A percentile compares a stretch with the other conserved stretches of the same genome.
phyloP scores from a whole-genome alignment of 331 rosid species.

The Stylosanthes scabra region DNA sequence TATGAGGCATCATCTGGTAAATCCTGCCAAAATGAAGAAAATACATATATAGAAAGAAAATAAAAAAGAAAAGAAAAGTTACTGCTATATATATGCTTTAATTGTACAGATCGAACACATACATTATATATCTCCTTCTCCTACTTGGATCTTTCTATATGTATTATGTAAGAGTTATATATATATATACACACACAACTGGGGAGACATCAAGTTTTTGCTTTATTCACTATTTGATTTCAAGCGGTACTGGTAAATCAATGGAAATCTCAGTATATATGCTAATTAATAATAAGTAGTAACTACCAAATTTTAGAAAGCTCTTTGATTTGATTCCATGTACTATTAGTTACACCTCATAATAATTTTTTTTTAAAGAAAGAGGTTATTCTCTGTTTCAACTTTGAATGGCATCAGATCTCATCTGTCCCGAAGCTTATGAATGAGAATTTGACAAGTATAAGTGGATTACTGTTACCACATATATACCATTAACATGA shows the following conservation, averaged over 20 bases:
- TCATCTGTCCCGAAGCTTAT: not conserved
- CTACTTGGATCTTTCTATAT: conserved; percentile 16
- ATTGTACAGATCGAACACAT: conserved; percentile 46
- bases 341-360: no score
- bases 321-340: not conserved
- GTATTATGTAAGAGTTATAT: no score
- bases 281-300: not conserved
- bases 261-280: not conserved
- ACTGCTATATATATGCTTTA: conserved; percentile 2
- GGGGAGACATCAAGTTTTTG: no score
- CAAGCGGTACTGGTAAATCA: not conserved
- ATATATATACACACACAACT: not conserved
- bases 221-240: conserved; percentile 2
- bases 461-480: not conserved
- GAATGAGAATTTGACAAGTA: not conserved
- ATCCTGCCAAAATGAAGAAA: not conserved
- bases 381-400: no score
- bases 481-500: not conserved
- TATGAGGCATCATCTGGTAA: conserved; percentile 2
- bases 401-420: conserved; percentile 8
- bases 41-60: not conserved
- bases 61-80: not conserved
- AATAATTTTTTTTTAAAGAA: no score
- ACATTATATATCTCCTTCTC: conserved; percentile 16
- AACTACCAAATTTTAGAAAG: conserved; percentile 6